Percentiles rank a stretch among this genome's conserved stretches.
phyloP scores from a whole-genome alignment of 768 basidiomycete species.

The Boletus pseudo-olivaceus region DNA sequence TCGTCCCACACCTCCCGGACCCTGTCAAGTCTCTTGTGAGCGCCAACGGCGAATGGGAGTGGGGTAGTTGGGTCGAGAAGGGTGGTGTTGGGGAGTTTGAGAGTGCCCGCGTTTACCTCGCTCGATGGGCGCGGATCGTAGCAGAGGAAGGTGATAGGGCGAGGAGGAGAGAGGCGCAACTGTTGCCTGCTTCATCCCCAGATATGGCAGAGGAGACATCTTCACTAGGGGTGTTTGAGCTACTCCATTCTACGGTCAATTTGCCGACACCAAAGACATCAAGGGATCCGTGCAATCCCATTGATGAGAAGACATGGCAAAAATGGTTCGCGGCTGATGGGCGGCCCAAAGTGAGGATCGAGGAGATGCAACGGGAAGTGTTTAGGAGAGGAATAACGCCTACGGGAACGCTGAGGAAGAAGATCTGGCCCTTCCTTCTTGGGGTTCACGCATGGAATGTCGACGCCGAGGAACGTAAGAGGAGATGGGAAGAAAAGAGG shows the following conservation, averaged over 20 bases:
- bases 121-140: slow-evolving; percentile 94
- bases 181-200: slow-evolving; percentile 49
- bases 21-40: slow-evolving; percentile 88
- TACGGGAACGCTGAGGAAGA: slow-evolving; percentile 55
- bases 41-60: slow-evolving; percentile 87
- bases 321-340: slow-evolving; percentile 79
- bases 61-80: slow-evolving; percentile 92
- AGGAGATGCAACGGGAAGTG: slow-evolving; percentile 73
- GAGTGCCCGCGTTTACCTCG: slow-evolving; percentile 92
- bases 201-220: slow-evolving; percentile 60
- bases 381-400: slow-evolving; percentile 70
- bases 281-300: slow-evolving; percentile 72
- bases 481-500: slow-evolving; percentile 63
- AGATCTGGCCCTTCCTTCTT: slow-evolving; percentile 88
- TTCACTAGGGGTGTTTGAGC: slow-evolving; percentile 83
- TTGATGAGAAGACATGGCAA: slow-evolving; percentile 70
- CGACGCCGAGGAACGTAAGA: slow-evolving; percentile 56
- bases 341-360: slow-evolving; percentile 55
- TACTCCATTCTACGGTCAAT: slow-evolving; percentile 74
- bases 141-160: slow-evolving; percentile 97
- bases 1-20: slow-evolving; percentile 93
- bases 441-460: slow-evolving; percentile 82
- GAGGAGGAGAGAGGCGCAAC: slow-evolving; percentile 73
- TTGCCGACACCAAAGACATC: slow-evolving; percentile 81
- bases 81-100: slow-evolving; percentile 95